Conservation (phyloP, 176 grass and related monocot genomes). For the Aegilops sharonensis region DNA sequence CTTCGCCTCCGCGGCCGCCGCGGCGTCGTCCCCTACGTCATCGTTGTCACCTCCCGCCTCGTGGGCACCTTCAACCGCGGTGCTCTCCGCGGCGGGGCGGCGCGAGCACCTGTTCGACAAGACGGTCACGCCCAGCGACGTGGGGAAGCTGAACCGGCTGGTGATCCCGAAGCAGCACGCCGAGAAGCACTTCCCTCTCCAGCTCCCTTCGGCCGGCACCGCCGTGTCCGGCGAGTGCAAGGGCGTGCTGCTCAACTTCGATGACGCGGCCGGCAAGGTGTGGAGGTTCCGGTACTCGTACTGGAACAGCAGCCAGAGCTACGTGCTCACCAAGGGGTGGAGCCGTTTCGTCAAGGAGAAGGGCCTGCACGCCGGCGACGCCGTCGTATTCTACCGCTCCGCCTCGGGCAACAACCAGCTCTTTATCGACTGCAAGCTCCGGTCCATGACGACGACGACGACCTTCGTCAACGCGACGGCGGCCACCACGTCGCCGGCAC, state of each 20-base stretch:
- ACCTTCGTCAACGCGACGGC: neutral
- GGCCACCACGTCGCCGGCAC: neutral
- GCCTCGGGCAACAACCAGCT: slow-evolving; percentile 48
- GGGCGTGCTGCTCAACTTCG: slow-evolving; percentile 81
- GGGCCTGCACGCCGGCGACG: slow-evolving; percentile 65
- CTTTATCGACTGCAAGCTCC: slow-evolving; percentile 78
- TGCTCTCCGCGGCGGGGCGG: neutral
- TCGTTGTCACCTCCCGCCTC: no score
- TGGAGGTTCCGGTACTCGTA: slow-evolving; percentile 96
- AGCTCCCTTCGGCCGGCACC: neutral
- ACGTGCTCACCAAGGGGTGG: slow-evolving; percentile 96
- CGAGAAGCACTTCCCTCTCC: slow-evolving; percentile 84
- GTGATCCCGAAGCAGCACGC: slow-evolving; percentile 97
- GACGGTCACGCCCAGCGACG: slow-evolving; percentile 90
- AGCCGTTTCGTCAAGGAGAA: slow-evolving; percentile 97
- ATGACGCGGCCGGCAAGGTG: slow-evolving; percentile 66
- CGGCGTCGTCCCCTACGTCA: no score
- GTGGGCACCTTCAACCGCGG: neutral
- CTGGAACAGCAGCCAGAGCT: slow-evolving; percentile 99
- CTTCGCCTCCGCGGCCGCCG: no score
- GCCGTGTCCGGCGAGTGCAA: slow-evolving; percentile 37
- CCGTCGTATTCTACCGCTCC: slow-evolving; percentile 66
- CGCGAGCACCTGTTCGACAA: slow-evolving; percentile 91
- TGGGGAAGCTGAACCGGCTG: slow-evolving; percentile 93
- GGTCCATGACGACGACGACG: neutral